These are phyloP conservation scores for Dioscorea cayenensis DNA, from an alignment of 116 monocot genomes.

Conservation along the genomic window DNA sequence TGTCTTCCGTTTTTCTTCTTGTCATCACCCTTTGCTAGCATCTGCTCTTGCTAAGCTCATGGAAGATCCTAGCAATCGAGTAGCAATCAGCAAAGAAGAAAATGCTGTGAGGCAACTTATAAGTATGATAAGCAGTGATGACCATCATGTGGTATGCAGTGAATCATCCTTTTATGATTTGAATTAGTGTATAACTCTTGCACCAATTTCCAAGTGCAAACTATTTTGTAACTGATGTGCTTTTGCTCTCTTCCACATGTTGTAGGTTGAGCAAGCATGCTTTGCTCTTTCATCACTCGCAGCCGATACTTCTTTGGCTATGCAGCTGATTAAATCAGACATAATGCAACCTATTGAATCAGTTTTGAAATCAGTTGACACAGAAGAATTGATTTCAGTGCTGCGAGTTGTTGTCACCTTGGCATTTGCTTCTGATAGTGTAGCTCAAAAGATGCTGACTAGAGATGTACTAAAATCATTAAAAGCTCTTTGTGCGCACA, in stretches of 20 bases:
- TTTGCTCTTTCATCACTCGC: conserved; percentile 84
- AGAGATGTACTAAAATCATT: conserved; percentile 87
- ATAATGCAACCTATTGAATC: conserved; percentile 88
- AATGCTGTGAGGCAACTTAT: conserved; percentile 94
- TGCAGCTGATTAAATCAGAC: conserved; percentile 87
- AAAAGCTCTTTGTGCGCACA: conserved; percentile 77
- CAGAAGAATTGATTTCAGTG: conserved; percentile 81
- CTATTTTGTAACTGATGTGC: neutral
- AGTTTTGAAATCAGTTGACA: conserved; percentile 63
- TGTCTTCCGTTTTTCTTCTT: conserved; percentile 97
- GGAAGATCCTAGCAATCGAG: conserved; percentile 72
- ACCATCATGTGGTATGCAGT: conserved; percentile 78
- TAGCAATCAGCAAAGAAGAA: conserved; percentile 88
- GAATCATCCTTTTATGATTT: neutral
- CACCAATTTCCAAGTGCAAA: too few relatives aligned
- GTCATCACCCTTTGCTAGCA: conserved; percentile 96
- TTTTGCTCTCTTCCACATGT: neutral
- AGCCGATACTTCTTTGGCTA: conserved; percentile 74
- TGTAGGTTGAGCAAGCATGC: conserved; percentile 98
- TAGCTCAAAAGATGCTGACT: conserved; percentile 93
- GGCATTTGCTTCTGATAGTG: conserved; percentile 86
- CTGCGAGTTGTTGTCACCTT: conserved; percentile 79
- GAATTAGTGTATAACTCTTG: neutral
- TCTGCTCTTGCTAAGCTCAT: conserved; percentile 88
- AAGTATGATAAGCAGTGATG: conserved; percentile 95